These are phyloP conservation scores for Chamaecyparis obtusa DNA, from an alignment of 75 land plant species.

Conservation along the genomic window DNA sequence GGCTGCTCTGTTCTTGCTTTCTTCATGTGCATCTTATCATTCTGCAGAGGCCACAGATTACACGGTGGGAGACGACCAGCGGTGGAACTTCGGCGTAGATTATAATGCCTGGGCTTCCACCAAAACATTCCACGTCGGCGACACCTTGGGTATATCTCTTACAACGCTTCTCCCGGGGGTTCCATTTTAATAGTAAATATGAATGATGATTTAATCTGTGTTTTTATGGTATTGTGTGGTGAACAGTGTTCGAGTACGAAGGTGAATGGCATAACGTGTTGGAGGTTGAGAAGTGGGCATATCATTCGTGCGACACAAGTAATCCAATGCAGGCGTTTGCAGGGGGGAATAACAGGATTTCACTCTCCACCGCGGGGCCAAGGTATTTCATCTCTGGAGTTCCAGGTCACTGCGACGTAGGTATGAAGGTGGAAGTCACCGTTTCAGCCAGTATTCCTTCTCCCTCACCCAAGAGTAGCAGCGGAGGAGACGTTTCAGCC, in stretches of 20 bases:
- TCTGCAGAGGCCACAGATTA: conserved; percentile 24
- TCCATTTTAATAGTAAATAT: too few species aligned
- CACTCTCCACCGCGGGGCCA: conserved; percentile 20
- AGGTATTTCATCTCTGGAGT: conserved; percentile 40
- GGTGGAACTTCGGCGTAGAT: conserved; percentile 35
- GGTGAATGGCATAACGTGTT: too few species aligned
- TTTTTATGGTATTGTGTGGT: too few species aligned
- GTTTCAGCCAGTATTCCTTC: background rate
- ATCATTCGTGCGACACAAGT: background rate
- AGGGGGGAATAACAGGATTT: conserved; percentile 14
- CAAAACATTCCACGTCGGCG: conserved; percentile 45
- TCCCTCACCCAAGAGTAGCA: background rate
- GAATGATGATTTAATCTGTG: too few species aligned
- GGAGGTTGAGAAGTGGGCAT: too few species aligned
- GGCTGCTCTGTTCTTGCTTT: background rate
- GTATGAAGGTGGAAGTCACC: background rate
- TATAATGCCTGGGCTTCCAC: conserved; percentile 37
- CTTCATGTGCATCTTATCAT: background rate
- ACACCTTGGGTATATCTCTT: conserved; percentile 30
- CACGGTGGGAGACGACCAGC: conserved; percentile 44
- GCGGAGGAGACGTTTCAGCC: too few species aligned
- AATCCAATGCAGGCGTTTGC: background rate
- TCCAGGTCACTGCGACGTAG: conserved; percentile 21
- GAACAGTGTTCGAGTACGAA: too few species aligned
- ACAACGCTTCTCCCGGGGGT: too few species aligned